Percentiles rank a stretch among this genome's conserved stretches.
phyloP scores from a whole-genome alignment of 768 basidiomycete genomes.

The Leccinellum luteum region DNA sequence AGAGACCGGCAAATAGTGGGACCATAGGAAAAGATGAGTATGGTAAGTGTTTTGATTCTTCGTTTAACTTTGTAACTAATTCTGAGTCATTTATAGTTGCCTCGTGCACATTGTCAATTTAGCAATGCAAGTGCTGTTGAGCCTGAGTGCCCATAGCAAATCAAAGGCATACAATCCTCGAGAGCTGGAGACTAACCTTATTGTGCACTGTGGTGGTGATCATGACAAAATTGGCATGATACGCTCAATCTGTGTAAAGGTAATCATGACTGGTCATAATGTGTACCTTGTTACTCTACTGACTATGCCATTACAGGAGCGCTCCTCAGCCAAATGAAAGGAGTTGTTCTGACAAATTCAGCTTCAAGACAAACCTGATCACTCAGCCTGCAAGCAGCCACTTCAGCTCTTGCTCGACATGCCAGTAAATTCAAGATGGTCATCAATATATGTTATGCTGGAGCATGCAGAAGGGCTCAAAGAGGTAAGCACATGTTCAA shows the following conservation, averaged over 20 bases:
- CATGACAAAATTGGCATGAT: background rate
- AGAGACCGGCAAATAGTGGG: too few species aligned
- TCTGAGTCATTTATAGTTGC: too few species aligned
- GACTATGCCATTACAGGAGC: background rate
- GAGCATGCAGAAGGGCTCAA: background rate
- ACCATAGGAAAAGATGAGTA: too few species aligned
- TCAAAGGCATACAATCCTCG: too few species aligned
- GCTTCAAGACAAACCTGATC: background rate
- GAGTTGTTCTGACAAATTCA: background rate
- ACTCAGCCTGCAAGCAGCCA: background rate
- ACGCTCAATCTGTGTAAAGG: background rate
- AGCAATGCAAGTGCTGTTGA: too few species aligned
- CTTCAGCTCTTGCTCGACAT: background rate
- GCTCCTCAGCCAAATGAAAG: background rate
- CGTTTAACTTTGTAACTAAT: too few species aligned
- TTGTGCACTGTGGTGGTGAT: background rate
- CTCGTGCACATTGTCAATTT: too few species aligned
- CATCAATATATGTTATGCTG: background rate
- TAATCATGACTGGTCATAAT: background rate
- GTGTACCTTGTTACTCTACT: background rate
- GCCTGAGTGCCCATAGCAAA: too few species aligned
- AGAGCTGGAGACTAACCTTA: background rate
- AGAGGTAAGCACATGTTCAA: background rate
- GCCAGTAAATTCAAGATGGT: background rate
- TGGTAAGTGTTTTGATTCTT: too few species aligned